These are phyloP conservation scores for Henckelia pumila DNA, from an alignment of 257 asterid species.

Conservation along the genomic window DNA sequence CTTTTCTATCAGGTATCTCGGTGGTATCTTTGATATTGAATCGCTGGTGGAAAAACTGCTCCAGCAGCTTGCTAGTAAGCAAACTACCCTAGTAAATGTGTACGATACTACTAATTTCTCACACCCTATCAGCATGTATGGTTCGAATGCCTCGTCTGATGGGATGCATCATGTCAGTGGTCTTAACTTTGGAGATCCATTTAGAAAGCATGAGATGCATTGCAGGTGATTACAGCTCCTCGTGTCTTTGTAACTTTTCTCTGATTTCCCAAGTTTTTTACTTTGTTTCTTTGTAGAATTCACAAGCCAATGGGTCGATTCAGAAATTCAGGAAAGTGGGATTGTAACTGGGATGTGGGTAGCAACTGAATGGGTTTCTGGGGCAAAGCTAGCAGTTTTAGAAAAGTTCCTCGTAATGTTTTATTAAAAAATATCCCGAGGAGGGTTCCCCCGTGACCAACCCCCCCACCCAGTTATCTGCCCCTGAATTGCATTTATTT, in stretches of 20 bases:
- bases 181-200: slow-evolving; percentile 95
- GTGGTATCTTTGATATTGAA: slow-evolving; percentile 96
- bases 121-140: slow-evolving; percentile 87
- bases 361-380: no score
- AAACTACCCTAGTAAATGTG: slow-evolving; percentile 84
- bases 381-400: no score
- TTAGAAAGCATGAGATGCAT: slow-evolving; percentile 92
- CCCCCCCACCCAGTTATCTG: no score
- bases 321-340: no score
- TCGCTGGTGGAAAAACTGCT: slow-evolving; percentile 97
- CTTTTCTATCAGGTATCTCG: slow-evolving; percentile 69
- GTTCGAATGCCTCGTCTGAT: slow-evolving; percentile 49
- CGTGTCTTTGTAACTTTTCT: slow-evolving; percentile 8
- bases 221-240: slow-evolving; percentile 60
- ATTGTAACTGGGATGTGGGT: no score
- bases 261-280: neutral
- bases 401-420: no score
- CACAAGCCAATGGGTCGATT: neutral
- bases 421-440: no score
- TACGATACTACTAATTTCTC: slow-evolving; percentile 72
- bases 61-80: slow-evolving; percentile 97
- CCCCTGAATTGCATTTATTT: no score
- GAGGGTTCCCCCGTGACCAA: no score
- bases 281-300: neutral
- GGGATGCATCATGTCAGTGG: slow-evolving; percentile 60